Percentiles rank a stretch among this genome's conserved stretches.
These are phyloP conservation scores for Gaeumannomyces sp. DNA, from an alignment of 2,329 filamentous ascomycete genomes.

Conservation along the genomic window DNA sequence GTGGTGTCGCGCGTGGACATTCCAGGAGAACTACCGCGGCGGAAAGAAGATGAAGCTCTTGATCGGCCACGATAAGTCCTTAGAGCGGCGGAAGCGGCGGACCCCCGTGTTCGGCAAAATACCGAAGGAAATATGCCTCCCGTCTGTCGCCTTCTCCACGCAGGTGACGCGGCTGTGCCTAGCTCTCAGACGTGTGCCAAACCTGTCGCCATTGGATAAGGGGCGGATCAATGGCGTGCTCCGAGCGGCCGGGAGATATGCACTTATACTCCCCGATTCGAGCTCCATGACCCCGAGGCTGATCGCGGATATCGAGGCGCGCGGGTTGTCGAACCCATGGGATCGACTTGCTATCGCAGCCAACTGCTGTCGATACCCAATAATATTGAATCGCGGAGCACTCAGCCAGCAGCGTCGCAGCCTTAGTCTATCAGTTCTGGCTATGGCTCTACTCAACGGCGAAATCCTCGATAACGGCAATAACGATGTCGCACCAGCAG, in stretches of 20 bases:
- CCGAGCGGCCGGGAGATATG: slow-evolving; percentile 22
- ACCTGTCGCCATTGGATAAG: too few relatives aligned
- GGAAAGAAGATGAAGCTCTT: slow-evolving; percentile 23
- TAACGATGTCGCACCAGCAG: neutral
- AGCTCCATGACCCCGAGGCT: slow-evolving; percentile 22
- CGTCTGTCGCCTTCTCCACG: neutral
- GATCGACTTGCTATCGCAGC: slow-evolving; percentile 13
- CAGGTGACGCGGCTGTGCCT: neutral
- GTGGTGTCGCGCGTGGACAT: slow-evolving; percentile 28
- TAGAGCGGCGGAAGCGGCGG: too few relatives aligned
- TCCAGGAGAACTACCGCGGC: slow-evolving; percentile 28
- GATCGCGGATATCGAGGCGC: slow-evolving; percentile 19
- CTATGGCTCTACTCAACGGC: slow-evolving; percentile 25
- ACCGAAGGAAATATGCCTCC: neutral
- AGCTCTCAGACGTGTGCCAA: too few relatives aligned
- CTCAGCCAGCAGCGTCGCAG: slow-evolving; percentile 16
- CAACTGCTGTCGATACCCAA: slow-evolving; percentile 27
- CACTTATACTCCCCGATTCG: slow-evolving; percentile 15
- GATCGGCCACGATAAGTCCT: slow-evolving; percentile 23
- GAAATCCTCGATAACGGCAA: slow-evolving; percentile 26
- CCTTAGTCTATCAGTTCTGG: slow-evolving; percentile 22
- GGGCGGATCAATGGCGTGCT: slow-evolving; percentile 15
- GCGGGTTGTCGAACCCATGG: slow-evolving; percentile 17
- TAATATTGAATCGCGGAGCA: slow-evolving; percentile 17
- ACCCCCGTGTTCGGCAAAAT: too few relatives aligned